Evolutionary conservation across 2,329 filamentous ascomycete genomes (phyloP), one percentile per base, ranked within the genome.

Genomic region (Fusarium hainanense): DNA sequence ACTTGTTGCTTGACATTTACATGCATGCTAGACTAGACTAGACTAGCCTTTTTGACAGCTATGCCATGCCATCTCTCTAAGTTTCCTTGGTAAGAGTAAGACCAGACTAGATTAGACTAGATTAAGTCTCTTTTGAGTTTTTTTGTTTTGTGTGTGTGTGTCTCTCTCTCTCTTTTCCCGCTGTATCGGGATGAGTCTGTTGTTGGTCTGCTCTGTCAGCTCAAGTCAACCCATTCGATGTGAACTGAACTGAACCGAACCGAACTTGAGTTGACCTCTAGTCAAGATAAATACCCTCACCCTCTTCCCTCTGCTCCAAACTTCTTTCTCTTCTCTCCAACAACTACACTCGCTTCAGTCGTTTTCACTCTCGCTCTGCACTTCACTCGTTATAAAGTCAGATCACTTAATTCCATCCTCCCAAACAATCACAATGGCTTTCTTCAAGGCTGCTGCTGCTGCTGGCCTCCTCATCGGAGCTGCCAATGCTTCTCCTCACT

Each of bases 291-390:
- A 69, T 69, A 69, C 48, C 57, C 63, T 63, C 54, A 49, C 16
- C 40, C 54, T 48, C 59, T 61, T 66, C 60, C 65, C 28, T 47
- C 14, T 25, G 8, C 16, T 27, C 18, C 32, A 4, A 8, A 9
- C 3, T 23, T 18, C 10, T 18, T n/a, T 18, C 28, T 5, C n/a
- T 16, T 49, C 48, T 30, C 46, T 13, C 23, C 41, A 66, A 54
- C 66, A 54, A 69, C 60, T 69, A 66, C 66, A 66, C 60, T 69
- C 66, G 66, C 66, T 69, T 40, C 66, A 69, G 66, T 69, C 51
- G 60, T 69, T 66, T 54, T 32, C 50, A 63, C 54, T 42, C 47
- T 66, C 61, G 34, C 54, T 68, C 47, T 66, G 66, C 51, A 69
- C 55, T 63, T 54, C 61, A 57, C 49, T 69, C 62, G 56, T 61